phyloP scores from a whole-genome alignment of 352 stramenopile species.

The Elongisporangium senticosum region DNA sequence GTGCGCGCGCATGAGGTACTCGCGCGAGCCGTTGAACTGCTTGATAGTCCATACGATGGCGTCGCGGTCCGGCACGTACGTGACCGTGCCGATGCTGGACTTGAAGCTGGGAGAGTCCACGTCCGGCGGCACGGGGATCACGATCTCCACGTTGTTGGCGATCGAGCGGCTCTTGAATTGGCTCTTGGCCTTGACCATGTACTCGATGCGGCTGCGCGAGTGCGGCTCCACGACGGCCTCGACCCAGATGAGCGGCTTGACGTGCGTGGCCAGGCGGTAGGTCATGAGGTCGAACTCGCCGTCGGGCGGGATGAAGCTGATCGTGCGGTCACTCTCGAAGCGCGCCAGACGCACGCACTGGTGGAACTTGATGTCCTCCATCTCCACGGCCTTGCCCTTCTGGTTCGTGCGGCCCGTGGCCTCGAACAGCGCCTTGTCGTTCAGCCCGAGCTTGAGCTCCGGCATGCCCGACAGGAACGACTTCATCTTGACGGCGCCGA shows the following conservation, averaged over 20 bases:
- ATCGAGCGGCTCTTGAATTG: constrained; percentile 99
- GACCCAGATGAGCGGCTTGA: constrained; percentile 99
- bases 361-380: constrained; percentile 99
- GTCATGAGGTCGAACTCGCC: constrained; percentile 99
- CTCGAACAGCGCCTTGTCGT: constrained; percentile 99
- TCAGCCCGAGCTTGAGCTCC: constrained; percentile 98
- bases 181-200: constrained; percentile 98
- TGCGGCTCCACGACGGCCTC: constrained; percentile 98
- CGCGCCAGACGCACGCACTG: constrained; percentile 97
- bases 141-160: constrained; percentile 99
- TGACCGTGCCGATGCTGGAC: constrained; percentile 95
- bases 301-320: constrained; percentile 99
- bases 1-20: constrained; percentile 99
- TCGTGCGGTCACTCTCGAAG: constrained; percentile 99
- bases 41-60: constrained; percentile 99
- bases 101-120: constrained; percentile 99
- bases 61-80: constrained; percentile 98
- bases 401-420: constrained; percentile 84
- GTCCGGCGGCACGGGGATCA: constrained; percentile 98
- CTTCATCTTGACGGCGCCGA: constrained; percentile 97
- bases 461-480: constrained; percentile 99
- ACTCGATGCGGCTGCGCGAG: constrained; percentile 96
- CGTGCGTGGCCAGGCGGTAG: constrained; percentile 96
- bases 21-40: constrained; percentile 97
- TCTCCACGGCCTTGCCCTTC: constrained; percentile 96